A percentile compares a stretch with the other conserved stretches of the same genome.
Conservation (phyloP, 2,329 filamentous ascomycete genomes). For the Dothidotthia symphoricarpi region DNA sequence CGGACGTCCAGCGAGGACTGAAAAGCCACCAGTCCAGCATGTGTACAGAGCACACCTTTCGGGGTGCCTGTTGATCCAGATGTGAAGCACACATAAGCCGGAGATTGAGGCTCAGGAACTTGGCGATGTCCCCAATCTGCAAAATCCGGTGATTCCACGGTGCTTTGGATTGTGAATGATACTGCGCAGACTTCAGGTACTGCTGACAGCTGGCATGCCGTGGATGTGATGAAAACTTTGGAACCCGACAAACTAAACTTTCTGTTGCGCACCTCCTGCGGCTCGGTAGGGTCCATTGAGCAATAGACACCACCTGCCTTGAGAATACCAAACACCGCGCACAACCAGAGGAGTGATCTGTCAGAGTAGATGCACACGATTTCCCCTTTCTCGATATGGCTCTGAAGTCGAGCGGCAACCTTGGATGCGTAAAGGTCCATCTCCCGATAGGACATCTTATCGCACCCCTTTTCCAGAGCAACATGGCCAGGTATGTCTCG, state of each 20-base stretch:
- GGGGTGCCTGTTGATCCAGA: slow-evolving; percentile 48
- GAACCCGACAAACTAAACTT: slow-evolving; percentile 23
- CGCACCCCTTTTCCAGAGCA: slow-evolving; percentile 3
- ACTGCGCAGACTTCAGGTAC: slow-evolving; percentile 3
- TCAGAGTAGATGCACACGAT: slow-evolving; percentile 40
- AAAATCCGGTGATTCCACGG: not conserved
- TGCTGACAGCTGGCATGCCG: too few species aligned
- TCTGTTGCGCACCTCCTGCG: slow-evolving; percentile 15
- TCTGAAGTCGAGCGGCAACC: slow-evolving; percentile 1
- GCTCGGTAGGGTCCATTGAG: slow-evolving; percentile 27
- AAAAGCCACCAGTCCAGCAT: slow-evolving; percentile 40
- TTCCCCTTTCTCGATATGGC: slow-evolving; percentile 15
- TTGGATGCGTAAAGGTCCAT: not conserved
- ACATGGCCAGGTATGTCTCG: slow-evolving; percentile 1
- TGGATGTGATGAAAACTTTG: slow-evolving; percentile 32
- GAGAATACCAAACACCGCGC: slow-evolving; percentile 37
- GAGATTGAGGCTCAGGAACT: slow-evolving; percentile 1
- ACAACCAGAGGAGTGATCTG: slow-evolving; percentile 37
- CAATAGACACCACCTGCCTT: slow-evolving; percentile 37
- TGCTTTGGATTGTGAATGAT: too few species aligned
- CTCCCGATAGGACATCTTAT: slow-evolving; percentile 5
- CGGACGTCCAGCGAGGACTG: slow-evolving; percentile 36
- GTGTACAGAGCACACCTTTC: slow-evolving; percentile 37
- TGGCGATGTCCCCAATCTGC: not conserved
- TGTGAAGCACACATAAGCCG: slow-evolving; percentile 47